These are phyloP conservation scores for Dendrobium catenatum DNA, from an alignment of 106 monocot species.

Conservation along the genomic window DNA sequence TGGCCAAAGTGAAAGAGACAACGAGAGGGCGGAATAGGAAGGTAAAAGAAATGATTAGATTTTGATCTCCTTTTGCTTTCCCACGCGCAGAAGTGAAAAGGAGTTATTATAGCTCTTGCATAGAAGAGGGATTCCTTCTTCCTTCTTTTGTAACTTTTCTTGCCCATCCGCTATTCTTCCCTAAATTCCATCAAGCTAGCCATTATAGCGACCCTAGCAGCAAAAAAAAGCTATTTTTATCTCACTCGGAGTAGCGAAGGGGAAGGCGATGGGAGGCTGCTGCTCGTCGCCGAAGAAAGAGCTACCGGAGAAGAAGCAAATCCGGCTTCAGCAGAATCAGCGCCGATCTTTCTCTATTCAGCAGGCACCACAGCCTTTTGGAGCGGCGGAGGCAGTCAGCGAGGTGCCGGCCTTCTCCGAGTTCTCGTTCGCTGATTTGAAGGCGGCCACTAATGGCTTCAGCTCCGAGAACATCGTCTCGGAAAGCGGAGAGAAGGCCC, in stretches of 20 bases:
- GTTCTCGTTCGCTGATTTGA: slow-evolving; percentile 71
- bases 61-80: slow-evolving; percentile 4
- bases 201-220: neutral
- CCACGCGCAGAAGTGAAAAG: neutral
- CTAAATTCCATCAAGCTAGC: neutral
- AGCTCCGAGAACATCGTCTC: slow-evolving; percentile 80
- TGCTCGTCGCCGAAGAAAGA: slow-evolving; percentile 31
- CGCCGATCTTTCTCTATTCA: slow-evolving; percentile 18
- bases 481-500: slow-evolving; percentile 90
- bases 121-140: neutral
- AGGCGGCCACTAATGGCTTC: slow-evolving; percentile 61
- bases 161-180: neutral
- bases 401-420: slow-evolving; percentile 59
- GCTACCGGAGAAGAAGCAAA: slow-evolving; percentile 29
- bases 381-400: slow-evolving; percentile 13
- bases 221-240: neutral
- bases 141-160: neutral
- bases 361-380: slow-evolving; percentile 5
- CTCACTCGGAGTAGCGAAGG: neutral
- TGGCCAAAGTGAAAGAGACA: neutral
- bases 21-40: neutral
- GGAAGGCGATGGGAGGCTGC: slow-evolving; percentile 62
- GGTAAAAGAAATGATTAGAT: neutral
- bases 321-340: slow-evolving; percentile 15
- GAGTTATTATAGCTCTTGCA: neutral